These are phyloP conservation scores for Leishmania aethiopica DNA, from an alignment of 208 protist species.

Conservation along the genomic window DNA sequence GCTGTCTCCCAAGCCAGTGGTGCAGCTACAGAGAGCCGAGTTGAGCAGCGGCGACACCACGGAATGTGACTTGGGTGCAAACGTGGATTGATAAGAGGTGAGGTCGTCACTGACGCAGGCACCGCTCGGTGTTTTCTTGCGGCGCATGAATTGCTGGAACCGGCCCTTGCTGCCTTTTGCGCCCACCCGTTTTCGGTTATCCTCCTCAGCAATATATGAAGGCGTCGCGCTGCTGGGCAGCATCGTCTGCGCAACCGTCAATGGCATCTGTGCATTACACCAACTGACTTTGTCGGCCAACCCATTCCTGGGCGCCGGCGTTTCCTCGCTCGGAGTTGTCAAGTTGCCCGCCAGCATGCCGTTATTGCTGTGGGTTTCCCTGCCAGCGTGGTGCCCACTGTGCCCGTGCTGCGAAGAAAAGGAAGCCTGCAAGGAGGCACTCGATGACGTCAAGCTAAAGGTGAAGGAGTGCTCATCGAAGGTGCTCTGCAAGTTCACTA, in stretches of 20 bases:
- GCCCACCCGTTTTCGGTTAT: neutral
- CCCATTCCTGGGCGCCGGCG: neutral
- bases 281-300: slow-evolving; percentile 9
- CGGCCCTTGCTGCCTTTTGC: neutral
- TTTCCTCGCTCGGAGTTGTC: neutral
- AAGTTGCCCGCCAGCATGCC: neutral
- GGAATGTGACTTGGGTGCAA: neutral
- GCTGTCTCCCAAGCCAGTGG: neutral
- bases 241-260: neutral
- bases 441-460: slow-evolving; percentile 28
- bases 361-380: neutral
- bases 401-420: neutral
- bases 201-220: neutral
- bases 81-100: neutral
- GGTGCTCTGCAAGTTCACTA: slow-evolving; percentile 57
- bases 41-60: neutral
- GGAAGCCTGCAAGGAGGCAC: neutral
- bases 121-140: neutral
- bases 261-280: neutral
- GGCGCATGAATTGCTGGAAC: neutral
- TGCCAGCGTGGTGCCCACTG: neutral
- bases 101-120: neutral
- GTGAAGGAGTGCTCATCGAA: slow-evolving; percentile 15
- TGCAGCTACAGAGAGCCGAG: neutral
- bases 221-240: neutral